These are phyloP conservation scores for Hypericum perforatum DNA, from an alignment of 345 rosid species.

Conservation along the genomic window DNA sequence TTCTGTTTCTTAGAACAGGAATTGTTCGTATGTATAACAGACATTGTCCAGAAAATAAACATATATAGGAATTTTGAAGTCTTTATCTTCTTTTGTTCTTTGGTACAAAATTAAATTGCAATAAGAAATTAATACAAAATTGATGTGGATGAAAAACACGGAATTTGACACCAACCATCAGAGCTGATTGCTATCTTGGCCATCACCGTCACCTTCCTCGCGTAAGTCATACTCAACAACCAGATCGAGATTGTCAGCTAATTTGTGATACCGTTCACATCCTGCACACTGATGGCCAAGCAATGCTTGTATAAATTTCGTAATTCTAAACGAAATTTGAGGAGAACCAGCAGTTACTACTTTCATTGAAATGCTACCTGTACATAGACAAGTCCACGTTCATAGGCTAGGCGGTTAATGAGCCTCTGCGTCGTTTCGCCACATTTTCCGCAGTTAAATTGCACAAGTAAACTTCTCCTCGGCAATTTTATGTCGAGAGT, in stretches of 20 bases:
- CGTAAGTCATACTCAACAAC: conserved; percentile 67
- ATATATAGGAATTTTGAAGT: too few relatives aligned
- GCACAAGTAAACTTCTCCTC: conserved; percentile 71
- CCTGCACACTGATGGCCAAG: conserved; percentile 67
- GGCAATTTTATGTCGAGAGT: conserved; percentile 56
- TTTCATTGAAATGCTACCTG: conserved; percentile 34
- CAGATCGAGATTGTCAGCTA: conserved; percentile 85
- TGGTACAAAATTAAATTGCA: too few relatives aligned
- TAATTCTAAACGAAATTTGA: too few relatives aligned
- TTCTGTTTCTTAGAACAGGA: conserved; percentile 9
- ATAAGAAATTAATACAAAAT: conserved; percentile 1
- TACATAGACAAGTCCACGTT: conserved; percentile 70
- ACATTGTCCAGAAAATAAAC: background rate
- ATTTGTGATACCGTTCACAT: conserved; percentile 74
- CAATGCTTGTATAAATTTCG: too few relatives aligned
- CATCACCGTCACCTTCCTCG: conserved; percentile 30
- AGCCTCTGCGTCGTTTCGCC: conserved; percentile 79
- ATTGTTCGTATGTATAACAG: conserved; percentile 22
- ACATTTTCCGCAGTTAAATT: conserved; percentile 64
- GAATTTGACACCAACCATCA: conserved; percentile 15
- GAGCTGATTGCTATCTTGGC: conserved; percentile 34
- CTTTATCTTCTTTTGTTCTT: too few relatives aligned
- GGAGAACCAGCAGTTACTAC: too few relatives aligned
- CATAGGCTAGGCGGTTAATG: conserved; percentile 69
- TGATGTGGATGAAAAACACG: background rate